phyloP scores from a whole-genome alignment of 208 protist genomes.

The Crithidia fasciculata region DNA sequence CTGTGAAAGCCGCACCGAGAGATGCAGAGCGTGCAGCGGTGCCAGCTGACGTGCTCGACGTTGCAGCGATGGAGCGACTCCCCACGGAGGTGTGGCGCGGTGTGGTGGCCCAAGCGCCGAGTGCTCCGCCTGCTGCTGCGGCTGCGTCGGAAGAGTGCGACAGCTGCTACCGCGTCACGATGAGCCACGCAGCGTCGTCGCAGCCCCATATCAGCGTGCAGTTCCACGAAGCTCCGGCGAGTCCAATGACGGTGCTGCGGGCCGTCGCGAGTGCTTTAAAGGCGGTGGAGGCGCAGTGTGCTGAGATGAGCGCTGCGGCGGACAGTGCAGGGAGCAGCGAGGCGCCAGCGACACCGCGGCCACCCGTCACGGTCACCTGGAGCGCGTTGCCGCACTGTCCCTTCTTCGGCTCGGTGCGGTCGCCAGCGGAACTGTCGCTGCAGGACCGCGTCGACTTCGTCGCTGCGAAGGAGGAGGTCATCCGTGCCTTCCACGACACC shows the following conservation, averaged over 20 bases:
- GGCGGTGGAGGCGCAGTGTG: constrained; percentile 20
- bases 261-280: constrained; percentile 22
- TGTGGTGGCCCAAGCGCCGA: background rate
- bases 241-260: constrained; percentile 8
- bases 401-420: constrained; percentile 55
- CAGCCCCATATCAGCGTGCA: constrained; percentile 23
- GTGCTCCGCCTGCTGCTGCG: background rate
- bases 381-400: constrained; percentile 43
- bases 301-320: background rate
- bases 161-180: constrained; percentile 7
- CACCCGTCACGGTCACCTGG: constrained; percentile 12
- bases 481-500: constrained; percentile 40
- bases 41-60: background rate
- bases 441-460: constrained; percentile 44
- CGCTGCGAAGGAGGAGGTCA: constrained; percentile 40
- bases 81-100: constrained; percentile 19
- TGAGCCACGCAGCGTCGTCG: background rate
- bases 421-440: constrained; percentile 52
- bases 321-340: background rate
- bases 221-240: constrained; percentile 24
- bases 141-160: background rate
- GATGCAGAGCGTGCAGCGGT: background rate
- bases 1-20: background rate
- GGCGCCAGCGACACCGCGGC: background rate
- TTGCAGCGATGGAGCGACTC: constrained; percentile 4